Base-by-base conservation (phyloP, 2,329 filamentous ascomycete genomes). In the Aspergillus piperis region DNA sequence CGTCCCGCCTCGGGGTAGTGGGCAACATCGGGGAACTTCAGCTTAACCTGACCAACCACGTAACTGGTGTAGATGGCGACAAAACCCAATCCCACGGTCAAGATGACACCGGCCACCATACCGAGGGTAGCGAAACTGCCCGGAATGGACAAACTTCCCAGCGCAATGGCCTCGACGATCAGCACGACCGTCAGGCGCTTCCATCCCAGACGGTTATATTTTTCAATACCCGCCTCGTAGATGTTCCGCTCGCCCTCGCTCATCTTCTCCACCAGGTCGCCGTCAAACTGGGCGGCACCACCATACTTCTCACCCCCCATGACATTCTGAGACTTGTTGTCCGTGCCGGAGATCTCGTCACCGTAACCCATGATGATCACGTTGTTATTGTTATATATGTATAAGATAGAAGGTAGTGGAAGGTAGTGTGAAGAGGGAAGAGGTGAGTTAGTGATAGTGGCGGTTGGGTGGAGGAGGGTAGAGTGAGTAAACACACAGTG, bases 121-220 rank as follows among this genome's bases (percentile, higher is more conserved):
- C 80, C 80, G 4, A 81, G 68, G 7, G 72, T 78, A 2, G 78
- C 78, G 55, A 81, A 81, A 27, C 78, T 77, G 47, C 73, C 76
- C 7, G 81, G 78, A 25, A 81, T 72, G 54, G 78, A 80, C 60
- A 81, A 71, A 39, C 75, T 78, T 41, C 80, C 81, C 25, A 83
- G 74, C 7, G 80, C 79, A 61, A 82, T 81, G 30, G 81, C 80
- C 65, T 83, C 81, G 57, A 82, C 81, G 55, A 83, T 81, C 57
- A 83, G 70, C 58, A 81, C 79, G 19, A 82, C 71, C 1, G 80
- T 82, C 39, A 82, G 71, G 21, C 79, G 77, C 66, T 82, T 81
- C 82, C 83, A 85, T 54, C 82, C 76, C 25, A 83, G 71, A 48
- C 66, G 66, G 50, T 59, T 67, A 60, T 65, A 69, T 32, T 69